Percentiles rank a stretch among this genome's conserved stretches.
phyloP scores from a whole-genome alignment of 2,329 filamentous ascomycete species.

The Cladosporium colombiae region DNA sequence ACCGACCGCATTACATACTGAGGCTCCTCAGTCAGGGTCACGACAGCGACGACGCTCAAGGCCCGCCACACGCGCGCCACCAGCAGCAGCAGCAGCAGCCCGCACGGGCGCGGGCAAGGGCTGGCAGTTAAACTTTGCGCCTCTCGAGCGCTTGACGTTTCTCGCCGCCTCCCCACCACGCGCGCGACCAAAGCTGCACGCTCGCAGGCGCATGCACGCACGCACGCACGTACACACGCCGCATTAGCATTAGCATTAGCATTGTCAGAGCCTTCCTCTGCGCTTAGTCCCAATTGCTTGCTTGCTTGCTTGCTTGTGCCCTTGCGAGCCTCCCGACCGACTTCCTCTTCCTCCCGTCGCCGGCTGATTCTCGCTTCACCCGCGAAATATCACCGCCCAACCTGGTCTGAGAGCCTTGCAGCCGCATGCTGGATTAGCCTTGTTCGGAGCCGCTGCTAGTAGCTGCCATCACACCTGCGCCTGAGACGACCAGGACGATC shows the following conservation, averaged over 20 bases:
- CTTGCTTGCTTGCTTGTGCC: neutral
- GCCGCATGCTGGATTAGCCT: constrained; percentile 19
- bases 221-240: neutral
- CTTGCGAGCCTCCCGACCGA: constrained; percentile 4
- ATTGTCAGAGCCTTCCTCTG: neutral
- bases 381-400: constrained; percentile 20
- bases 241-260: too few species aligned
- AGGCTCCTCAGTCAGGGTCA: neutral
- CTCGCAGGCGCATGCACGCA: constrained; percentile 10
- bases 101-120: neutral
- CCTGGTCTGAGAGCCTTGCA: constrained; percentile 20
- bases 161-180: neutral
- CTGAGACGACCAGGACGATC: constrained; percentile 15
- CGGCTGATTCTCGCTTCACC: constrained; percentile 20
- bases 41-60: neutral
- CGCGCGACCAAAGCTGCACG: constrained; percentile 9
- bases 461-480: constrained; percentile 18
- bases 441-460: constrained; percentile 20
- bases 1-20: neutral
- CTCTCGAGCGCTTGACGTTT: neutral
- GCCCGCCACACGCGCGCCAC: neutral
- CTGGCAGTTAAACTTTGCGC: constrained; percentile 15
- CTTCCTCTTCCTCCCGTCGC: constrained; percentile 16
- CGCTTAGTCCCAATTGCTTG: neutral
- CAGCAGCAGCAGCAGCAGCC: neutral